Evolutionary conservation across 257 asterid species (phyloP).

Genomic region (Solanum sejunctum): DNA sequence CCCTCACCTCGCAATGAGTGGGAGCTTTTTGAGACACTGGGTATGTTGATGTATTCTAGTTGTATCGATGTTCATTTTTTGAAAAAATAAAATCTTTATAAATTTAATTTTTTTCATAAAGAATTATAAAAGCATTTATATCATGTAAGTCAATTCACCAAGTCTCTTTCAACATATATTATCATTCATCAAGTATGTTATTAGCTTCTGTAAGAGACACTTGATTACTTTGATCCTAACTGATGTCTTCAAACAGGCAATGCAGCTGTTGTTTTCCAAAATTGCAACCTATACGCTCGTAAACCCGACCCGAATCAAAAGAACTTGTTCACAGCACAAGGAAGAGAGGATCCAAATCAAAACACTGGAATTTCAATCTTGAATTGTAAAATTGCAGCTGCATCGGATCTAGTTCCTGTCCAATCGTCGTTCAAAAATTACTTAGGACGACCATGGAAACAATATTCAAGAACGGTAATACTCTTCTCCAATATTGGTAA

Average conservation of each 20-base stretch:
- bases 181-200: background rate
- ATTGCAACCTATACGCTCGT: constrained; percentile 74
- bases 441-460: constrained; percentile 89
- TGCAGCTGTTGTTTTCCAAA: constrained; percentile 79
- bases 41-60: no score
- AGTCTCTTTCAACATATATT: no score
- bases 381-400: constrained; percentile 65
- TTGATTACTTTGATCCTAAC: background rate
- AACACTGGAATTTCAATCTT: constrained; percentile 84
- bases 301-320: constrained; percentile 46
- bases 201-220: background rate
- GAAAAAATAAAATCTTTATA: no score
- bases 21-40: no score
- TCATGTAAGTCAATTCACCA: no score
- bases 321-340: constrained; percentile 89
- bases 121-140: no score
- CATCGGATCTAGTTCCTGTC: constrained; percentile 66
- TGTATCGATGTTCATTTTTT: no score
- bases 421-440: constrained; percentile 36
- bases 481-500: constrained; percentile 34
- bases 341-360: constrained; percentile 86
- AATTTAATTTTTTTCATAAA: no score
- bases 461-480: constrained; percentile 56
- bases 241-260: background rate
- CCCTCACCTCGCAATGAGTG: no score